A percentile compares a stretch with the other conserved stretches of the same genome.
These are phyloP conservation scores for Trifolium fragiferum DNA, from an alignment of 306 rosid genomes.

Conservation along the genomic window DNA sequence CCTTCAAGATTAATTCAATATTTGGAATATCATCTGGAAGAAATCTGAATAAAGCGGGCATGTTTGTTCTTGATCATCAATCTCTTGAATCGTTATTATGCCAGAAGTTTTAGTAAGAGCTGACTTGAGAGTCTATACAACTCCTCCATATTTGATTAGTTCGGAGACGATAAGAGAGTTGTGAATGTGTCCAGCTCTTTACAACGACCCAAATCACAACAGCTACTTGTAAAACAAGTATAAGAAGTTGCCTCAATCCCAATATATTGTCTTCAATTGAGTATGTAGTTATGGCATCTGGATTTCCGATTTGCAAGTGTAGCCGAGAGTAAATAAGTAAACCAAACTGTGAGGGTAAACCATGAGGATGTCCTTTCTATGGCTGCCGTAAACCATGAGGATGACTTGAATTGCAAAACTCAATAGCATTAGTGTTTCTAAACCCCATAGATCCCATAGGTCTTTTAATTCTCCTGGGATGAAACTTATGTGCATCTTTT, in stretches of 20 bases:
- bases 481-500: slow-evolving; percentile 42
- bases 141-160: slow-evolving; percentile 67
- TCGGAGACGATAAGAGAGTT: slow-evolving; percentile 57
- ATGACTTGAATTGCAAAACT: slow-evolving; percentile 57
- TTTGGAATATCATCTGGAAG: slow-evolving; percentile 53
- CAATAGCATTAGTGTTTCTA: slow-evolving; percentile 53
- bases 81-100: slow-evolving; percentile 49
- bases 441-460: slow-evolving; percentile 62
- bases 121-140: slow-evolving; percentile 68
- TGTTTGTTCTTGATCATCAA: slow-evolving; percentile 52
- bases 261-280: slow-evolving; percentile 67
- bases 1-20: slow-evolving; percentile 59
- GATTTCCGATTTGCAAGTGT: slow-evolving; percentile 63
- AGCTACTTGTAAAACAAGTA: slow-evolving; percentile 58
- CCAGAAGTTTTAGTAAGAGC: slow-evolving; percentile 54
- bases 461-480: slow-evolving; percentile 49
- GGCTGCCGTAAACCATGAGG: slow-evolving; percentile 62
- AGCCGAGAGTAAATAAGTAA: slow-evolving; percentile 56
- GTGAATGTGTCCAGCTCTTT: slow-evolving; percentile 62
- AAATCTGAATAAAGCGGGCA: slow-evolving; percentile 50
- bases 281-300: slow-evolving; percentile 72
- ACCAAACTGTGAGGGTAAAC: slow-evolving; percentile 59
- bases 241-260: slow-evolving; percentile 60
- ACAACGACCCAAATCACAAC: slow-evolving; percentile 58
- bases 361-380: slow-evolving; percentile 62